Conservation (phyloP, 371 early-diverging fungal genomes). For the Gilbertella persicaria region DNA sequence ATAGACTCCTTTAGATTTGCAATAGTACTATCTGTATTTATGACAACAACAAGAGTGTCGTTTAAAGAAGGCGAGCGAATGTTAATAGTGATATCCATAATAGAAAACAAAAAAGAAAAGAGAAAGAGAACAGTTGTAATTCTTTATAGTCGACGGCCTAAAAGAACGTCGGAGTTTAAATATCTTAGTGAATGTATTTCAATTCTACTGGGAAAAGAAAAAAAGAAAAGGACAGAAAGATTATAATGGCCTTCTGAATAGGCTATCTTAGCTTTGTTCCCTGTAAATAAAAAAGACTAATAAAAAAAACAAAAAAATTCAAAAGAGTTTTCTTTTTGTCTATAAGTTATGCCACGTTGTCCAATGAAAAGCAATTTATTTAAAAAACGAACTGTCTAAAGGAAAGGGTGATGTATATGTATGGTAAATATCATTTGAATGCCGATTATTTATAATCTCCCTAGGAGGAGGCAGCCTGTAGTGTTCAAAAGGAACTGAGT, state of each 20-base stretch:
- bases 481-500: neutral
- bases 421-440: constrained; percentile 5
- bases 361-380: constrained; percentile 3
- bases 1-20: constrained; percentile 30
- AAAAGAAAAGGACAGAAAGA: too few species aligned
- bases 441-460: constrained; percentile 4
- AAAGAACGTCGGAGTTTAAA: too few species aligned
- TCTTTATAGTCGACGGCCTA: too few species aligned
- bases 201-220: too few species aligned
- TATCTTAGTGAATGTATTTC: too few species aligned
- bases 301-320: neutral
- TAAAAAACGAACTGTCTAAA: constrained; percentile 3
- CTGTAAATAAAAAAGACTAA: too few species aligned
- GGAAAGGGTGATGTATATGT: constrained; percentile 1
- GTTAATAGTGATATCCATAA: constrained; percentile 23
- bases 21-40: constrained; percentile 24
- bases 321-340: neutral
- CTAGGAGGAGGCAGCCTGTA: constrained; percentile 3
- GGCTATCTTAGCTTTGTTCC: too few species aligned
- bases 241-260: too few species aligned
- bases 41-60: constrained; percentile 33
- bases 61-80: constrained; percentile 48
- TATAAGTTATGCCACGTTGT: neutral
- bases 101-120: neutral
- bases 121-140: too few species aligned